phyloP scores from a whole-genome alignment of 371 early-diverging fungal genomes.

The Rhizopus delemar region DNA sequence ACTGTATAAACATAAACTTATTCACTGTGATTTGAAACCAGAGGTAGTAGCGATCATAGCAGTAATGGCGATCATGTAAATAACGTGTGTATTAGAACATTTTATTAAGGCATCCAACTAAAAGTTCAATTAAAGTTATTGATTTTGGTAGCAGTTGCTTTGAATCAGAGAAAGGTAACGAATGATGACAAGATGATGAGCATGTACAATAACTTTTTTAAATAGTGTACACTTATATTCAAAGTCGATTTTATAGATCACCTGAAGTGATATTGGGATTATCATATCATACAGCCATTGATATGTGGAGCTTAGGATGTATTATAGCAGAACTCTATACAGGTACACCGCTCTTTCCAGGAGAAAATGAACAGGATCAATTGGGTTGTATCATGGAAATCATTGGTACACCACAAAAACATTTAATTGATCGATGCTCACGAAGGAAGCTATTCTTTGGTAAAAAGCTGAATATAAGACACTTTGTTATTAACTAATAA shows the following conservation, averaged over 20 bases:
- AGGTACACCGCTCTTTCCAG: conserved; percentile 88
- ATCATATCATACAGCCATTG: conserved; percentile 83
- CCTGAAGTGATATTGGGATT: conserved; percentile 92
- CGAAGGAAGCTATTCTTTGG: conserved; percentile 82
- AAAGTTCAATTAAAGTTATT: conserved; percentile 79
- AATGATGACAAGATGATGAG: not conserved
- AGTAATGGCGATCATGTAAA: not conserved
- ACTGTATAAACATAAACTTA: conserved; percentile 81
- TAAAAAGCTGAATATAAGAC: conserved; percentile 21
- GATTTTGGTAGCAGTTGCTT: conserved; percentile 89
- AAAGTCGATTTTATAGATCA: conserved; percentile 92
- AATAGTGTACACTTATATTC: conserved; percentile 88
- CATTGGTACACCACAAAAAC: conserved; percentile 71
- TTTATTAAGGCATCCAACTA: conserved; percentile 53
- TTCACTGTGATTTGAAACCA: conserved; percentile 99
- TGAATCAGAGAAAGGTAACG: conserved; percentile 53
- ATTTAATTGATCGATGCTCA: conserved; percentile 69
- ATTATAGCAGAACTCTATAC: conserved; percentile 93
- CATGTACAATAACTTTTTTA: not conserved
- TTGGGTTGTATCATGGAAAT: conserved; percentile 79
- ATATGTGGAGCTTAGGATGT: conserved; percentile 98
- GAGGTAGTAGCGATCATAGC: conserved; percentile 45
- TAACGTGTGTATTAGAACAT: conserved; percentile 52
- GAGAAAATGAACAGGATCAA: conserved; percentile 93
- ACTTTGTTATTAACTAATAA: not conserved